phyloP scores from a whole-genome alignment of 306 rosid species.

The Cucurbita moschata region DNA sequence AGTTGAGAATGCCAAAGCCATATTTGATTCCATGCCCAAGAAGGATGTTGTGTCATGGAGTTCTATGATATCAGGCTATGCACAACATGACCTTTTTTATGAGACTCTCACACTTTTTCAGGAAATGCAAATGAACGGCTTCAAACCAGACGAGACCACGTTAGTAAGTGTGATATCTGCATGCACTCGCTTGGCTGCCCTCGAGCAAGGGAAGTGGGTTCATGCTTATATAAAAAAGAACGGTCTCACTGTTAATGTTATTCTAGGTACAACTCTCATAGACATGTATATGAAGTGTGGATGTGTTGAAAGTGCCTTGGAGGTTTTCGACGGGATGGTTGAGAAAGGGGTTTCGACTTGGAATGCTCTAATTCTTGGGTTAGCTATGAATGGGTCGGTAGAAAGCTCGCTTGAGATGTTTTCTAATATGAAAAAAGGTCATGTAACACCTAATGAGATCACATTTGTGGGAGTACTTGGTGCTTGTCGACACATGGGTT shows the following conservation, averaged over 20 bases:
- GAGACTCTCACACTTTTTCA: slow-evolving; percentile 57
- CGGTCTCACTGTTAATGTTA: slow-evolving; percentile 13
- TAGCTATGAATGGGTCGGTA: slow-evolving; percentile 68
- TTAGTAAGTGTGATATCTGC: slow-evolving; percentile 68
- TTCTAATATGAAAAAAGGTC: slow-evolving; percentile 38
- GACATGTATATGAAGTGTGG: slow-evolving; percentile 76
- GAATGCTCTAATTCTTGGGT: slow-evolving; percentile 80
- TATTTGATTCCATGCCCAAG: slow-evolving; percentile 62
- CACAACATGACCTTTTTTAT: slow-evolving; percentile 45
- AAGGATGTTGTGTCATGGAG: slow-evolving; percentile 80
- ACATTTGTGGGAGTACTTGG: slow-evolving; percentile 55
- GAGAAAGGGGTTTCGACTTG: slow-evolving; percentile 63
- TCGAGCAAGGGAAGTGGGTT: slow-evolving; percentile 68
- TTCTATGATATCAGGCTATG: slow-evolving; percentile 75
- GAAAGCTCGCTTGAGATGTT: slow-evolving; percentile 51
- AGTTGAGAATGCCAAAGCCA: slow-evolving; percentile 38
- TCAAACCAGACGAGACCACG: slow-evolving; percentile 54
- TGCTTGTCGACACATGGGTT: slow-evolving; percentile 7
- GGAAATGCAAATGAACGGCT: slow-evolving; percentile 53
- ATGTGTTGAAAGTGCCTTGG: slow-evolving; percentile 53
- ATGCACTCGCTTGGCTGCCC: slow-evolving; percentile 57
- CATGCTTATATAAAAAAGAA: slow-evolving; percentile 62
- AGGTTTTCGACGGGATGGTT: slow-evolving; percentile 42
- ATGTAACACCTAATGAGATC: slow-evolving; percentile 57
- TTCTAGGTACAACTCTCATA: slow-evolving; percentile 33